Evolutionary conservation across 108 stramenopile genomes (phyloP), one percentile per base, ranked within the genome.

Genomic region (Pseudonitzschia pungens): DNA sequence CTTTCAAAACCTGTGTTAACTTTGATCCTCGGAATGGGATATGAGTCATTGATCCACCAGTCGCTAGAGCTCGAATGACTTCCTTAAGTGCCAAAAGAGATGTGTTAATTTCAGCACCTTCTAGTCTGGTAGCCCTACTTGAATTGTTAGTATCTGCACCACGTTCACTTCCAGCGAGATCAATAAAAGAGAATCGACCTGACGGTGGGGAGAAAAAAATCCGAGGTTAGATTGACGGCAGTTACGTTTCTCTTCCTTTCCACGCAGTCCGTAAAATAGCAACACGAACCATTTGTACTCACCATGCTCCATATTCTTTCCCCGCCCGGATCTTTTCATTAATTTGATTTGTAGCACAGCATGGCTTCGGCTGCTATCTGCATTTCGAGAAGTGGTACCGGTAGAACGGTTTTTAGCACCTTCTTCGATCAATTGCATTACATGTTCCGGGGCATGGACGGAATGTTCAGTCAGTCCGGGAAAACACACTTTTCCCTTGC

Each of bases 51-150:
- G 84, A 83, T 52, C 83, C 79, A 24, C 92, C 94, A 29, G 89
- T 87, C 62, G 97, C 99, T 18, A 98, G 76, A 12, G 97, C 98
- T 40, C 99, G 91, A 81, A 99, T 98, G 55, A 98, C 98, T 74
- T 99, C 99, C 79, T 99, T 99, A 64, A 99, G 81, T n/a, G 99
- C 98, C 62, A 99, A 80, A 10, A 99, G 72, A 12, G 87, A 89
- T 41, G 98, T 99, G 81, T 99, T 99, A 82, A 99, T 99, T 68
- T 98, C 99, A 31, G 99, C 98, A 33, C 97, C 95, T 76, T 99
- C 99, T 81, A 98, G 70, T 21, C 99, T 78, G 9, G 97, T 91
- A 32, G 97, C 96, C 24, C 94, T 87, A 75, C 92, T 93, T 60
- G 96, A 89, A 63, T 83, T 94, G 59, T 87, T 86, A 6, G 97